Evolutionary conservation across 306 rosid species (phyloP), one percentile per base, ranked within the genome.

Genomic region (Calophaca sinica): DNA sequence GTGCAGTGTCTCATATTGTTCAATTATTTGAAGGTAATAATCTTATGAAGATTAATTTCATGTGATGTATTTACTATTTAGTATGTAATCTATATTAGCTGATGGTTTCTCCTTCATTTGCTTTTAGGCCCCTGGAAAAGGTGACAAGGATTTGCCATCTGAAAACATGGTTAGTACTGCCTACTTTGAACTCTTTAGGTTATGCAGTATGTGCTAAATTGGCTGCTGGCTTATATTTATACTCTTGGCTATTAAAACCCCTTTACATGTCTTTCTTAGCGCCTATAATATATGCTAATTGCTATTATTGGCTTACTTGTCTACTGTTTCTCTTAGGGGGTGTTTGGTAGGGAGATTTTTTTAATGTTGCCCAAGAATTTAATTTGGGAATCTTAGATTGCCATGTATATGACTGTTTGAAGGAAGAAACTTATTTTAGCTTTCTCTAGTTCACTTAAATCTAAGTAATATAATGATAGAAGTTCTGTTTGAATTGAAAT

Each of bases 1-100:
- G 91, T 94, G 81, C 97, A 94, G 84, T 94, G 98, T 84, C 98
- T 94, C 74, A 89, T 94, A 87, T 78, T 94, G 81, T 94, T 91
- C 44, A 93, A 94, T 79, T 94, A 94, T 83, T 60, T 94, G 83
- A 94, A 91, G 97, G 98, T 93, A 87, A 67, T 70, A 65, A 20
- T 39, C 62, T 54, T 70, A 33, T 69, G 46, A 45, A 35, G 44
- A 15, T 72, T 62, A 70, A 42, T 66, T 38, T 53, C 6, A 9
- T 63, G 1, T 29, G 54, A 51, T 36, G 4, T 44, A 50, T 71
- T 62, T 14, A 42, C 26, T 20, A 20, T 20, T 62, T 14, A 42
- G 32, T 53, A 49, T 9, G 4, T 29, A 52, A 62, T 51, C 46
- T 26, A 14, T 48, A 54, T 68, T 52, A 60, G 68, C 70, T 57